These are phyloP conservation scores for Beauveria scarabaeidicola DNA, from an alignment of 2,329 filamentous ascomycete genomes.

Conservation along the genomic window DNA sequence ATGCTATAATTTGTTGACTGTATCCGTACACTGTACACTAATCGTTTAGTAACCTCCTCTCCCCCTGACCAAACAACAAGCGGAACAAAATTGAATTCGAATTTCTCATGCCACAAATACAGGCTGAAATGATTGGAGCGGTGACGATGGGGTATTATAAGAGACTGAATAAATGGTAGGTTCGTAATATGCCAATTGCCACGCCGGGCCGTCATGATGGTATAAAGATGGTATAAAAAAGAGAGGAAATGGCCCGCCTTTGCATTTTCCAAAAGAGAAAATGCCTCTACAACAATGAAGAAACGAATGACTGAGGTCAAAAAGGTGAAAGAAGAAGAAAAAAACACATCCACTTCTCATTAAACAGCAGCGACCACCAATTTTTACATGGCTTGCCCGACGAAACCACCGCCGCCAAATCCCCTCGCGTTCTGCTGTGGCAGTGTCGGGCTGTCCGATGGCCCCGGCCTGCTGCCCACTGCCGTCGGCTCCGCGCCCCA, in stretches of 20 bases:
- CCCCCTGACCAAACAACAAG: background rate
- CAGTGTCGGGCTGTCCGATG: constrained; percentile 7
- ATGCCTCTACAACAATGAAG: background rate
- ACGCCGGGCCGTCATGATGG: constrained; percentile 4
- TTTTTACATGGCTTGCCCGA: background rate
- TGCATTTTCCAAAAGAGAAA: background rate
- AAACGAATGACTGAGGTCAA: background rate
- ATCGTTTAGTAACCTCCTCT: background rate
- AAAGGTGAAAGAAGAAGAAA: background rate
- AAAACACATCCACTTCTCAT: background rate
- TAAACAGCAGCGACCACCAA: no score
- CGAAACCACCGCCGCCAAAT: background rate
- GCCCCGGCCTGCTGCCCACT: background rate
- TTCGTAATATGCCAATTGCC: constrained; percentile 5
- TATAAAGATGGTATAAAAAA: background rate
- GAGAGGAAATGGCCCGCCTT: background rate
- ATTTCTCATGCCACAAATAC: background rate
- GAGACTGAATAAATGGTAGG: constrained; percentile 7
- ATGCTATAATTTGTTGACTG: no score
- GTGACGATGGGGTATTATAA: constrained; percentile 7
- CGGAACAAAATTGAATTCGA: no score
- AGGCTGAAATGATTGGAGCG: background rate
- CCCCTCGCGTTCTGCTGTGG: background rate
- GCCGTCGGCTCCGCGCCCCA: background rate
- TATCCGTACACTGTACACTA: no score